Evolutionary conservation across 2,329 filamentous ascomycete species (phyloP), one percentile per base, ranked within the genome.

Genomic region (Aspergillus quadrilineatus): DNA sequence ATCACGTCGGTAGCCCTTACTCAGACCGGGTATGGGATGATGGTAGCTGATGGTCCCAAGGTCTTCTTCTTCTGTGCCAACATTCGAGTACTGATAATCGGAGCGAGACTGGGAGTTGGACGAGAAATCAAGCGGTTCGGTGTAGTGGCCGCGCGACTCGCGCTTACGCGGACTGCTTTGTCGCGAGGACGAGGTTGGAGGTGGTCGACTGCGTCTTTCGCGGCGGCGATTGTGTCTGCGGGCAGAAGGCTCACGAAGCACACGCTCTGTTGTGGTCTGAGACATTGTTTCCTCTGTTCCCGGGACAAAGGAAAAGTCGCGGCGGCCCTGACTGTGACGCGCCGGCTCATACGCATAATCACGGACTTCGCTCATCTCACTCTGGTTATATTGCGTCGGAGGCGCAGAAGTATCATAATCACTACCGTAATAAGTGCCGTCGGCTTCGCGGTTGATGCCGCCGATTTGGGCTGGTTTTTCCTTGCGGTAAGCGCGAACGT

Each of bases 381-480:
- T 74, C 63, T 77, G 68, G 64, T 76, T 68, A 57, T 75, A 76
- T 56, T 79, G 55, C 75, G 61, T 89, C 82, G 59, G 85, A 82
- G 50, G 85, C 80, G 64, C 82, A 37, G 85, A 84, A n/a, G 80
- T 82, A 34, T 85, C 86, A 68, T 82, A 83, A 63, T 87, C 85
- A 48, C 87, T 88, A 73, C 89, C 90, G 69, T 95, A 89, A 82
- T 90, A 96, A 58, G 86, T 89, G 59, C 87, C 89, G 64, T 97
- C 93, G 43, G 87, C 82, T 63, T 89, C 81, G 66, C 88, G 87
- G 76, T 97, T 97, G 72, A 97, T 78, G 17, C 93, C 93, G 36
- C 93, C 93, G 1, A 97, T 92, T 50, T 89, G 84, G 0, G 93
- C 93, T 1, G 91, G 80, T 72, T 88, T 90, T 77, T 97, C 93